A percentile compares a stretch with the other conserved stretches of the same genome.
These are phyloP conservation scores for Talaromyces sp. DNA, from an alignment of 2,329 filamentous ascomycete species.

Conservation along the genomic window DNA sequence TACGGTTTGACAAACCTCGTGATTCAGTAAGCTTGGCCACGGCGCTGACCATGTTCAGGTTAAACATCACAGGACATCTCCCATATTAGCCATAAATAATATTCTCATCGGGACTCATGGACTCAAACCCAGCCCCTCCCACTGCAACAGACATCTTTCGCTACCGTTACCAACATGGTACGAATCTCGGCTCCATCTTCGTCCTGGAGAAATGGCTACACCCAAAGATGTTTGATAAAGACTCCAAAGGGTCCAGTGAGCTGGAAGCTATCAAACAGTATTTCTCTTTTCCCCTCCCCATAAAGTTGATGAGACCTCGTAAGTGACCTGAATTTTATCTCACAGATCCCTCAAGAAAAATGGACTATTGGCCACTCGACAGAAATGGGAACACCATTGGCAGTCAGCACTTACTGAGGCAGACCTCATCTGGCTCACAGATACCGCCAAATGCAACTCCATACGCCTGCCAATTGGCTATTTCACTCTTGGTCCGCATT, in stretches of 20 bases:
- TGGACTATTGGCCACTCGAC: constrained; percentile 49
- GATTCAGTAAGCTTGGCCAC: no score
- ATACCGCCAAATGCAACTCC: constrained; percentile 54
- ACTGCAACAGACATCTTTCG: constrained; percentile 35
- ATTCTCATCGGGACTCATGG: not conserved
- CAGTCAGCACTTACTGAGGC: constrained; percentile 47
- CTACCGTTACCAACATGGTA: constrained; percentile 60
- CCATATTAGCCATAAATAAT: no score
- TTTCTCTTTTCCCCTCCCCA: constrained; percentile 15
- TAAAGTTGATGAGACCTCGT: not conserved
- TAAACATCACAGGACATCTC: no score
- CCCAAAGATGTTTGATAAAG: constrained; percentile 48
- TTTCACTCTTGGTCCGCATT: constrained; percentile 54
- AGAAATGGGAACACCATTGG: constrained; percentile 57
- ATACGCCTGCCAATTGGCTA: constrained; percentile 61
- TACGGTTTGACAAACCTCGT: not conserved
- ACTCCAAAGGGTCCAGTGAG: constrained; percentile 46
- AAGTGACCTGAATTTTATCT: not conserved
- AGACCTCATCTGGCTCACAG: constrained; percentile 53
- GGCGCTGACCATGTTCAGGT: not conserved
- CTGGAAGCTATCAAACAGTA: constrained; percentile 48
- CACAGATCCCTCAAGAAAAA: constrained; percentile 42
- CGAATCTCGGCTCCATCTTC: constrained; percentile 58
- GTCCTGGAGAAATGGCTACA: constrained; percentile 60
- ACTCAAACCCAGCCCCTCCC: constrained; percentile 18